phyloP scores from a whole-genome alignment of 768 basidiomycete genomes.

The Xanthoconium purpureum region DNA sequence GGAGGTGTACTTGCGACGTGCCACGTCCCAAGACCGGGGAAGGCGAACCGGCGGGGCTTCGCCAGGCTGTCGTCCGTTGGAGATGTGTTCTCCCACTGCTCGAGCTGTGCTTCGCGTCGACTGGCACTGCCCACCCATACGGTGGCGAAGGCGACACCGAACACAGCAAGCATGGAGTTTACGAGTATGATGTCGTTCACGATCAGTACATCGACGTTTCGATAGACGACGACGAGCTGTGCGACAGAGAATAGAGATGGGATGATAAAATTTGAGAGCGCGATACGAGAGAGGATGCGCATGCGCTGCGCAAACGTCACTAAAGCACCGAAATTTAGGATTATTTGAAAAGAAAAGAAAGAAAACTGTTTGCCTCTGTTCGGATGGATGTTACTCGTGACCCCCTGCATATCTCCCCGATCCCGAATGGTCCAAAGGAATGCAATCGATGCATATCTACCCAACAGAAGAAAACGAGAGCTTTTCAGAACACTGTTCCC shows the following conservation, averaged over 20 bases:
- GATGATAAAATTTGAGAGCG: constrained; percentile 33
- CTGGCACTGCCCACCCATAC: constrained; percentile 26
- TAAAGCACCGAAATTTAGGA: background rate
- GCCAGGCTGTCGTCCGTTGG: background rate
- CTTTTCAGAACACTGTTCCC: background rate
- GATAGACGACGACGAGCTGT: constrained; percentile 31
- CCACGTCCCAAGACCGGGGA: constrained; percentile 21
- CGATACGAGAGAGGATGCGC: constrained; percentile 28
- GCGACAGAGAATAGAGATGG: constrained; percentile 31
- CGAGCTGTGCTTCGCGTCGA: background rate
- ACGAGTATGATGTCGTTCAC: constrained; percentile 29
- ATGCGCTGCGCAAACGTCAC: constrained; percentile 24
- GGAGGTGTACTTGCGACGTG: constrained; percentile 10
- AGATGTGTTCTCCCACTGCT: background rate
- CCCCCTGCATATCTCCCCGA: constrained; percentile 7
- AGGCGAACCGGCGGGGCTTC: background rate
- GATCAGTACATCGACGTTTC: constrained; percentile 14
- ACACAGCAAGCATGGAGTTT: constrained; percentile 32
- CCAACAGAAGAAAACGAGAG: background rate
- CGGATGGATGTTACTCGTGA: constrained; percentile 19
- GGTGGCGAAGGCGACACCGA: constrained; percentile 34
- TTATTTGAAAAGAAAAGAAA: background rate
- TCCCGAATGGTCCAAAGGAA: constrained; percentile 30
- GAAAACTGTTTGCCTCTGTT: constrained; percentile 1
- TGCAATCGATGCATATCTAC: background rate